phyloP scores from a whole-genome alignment of 1,284 basidiomycete species.

The Ganoderma boninense region DNA sequence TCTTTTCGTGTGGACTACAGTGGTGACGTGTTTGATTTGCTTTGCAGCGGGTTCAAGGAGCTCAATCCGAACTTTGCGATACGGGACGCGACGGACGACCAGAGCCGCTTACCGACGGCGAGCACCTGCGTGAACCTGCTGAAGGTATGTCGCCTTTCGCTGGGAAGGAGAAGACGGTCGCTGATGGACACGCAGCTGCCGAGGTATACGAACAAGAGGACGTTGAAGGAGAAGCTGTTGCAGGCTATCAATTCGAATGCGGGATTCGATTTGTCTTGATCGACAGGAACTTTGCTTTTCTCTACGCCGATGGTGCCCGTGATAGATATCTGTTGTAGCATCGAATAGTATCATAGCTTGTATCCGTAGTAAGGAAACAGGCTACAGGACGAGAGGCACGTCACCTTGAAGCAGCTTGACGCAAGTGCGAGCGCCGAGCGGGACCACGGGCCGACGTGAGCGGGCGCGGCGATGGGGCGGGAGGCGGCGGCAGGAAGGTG shows the following conservation, averaged over 20 bases:
- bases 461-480: background rate
- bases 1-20: slow-evolving; percentile 8
- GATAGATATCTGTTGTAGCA: background rate
- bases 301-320: background rate
- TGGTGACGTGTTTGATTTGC: slow-evolving; percentile 4
- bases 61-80: slow-evolving; percentile 89
- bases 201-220: slow-evolving; percentile 66
- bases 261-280: slow-evolving; percentile 87
- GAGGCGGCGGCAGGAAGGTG: background rate
- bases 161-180: background rate
- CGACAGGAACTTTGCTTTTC: background rate
- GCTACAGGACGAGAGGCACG: background rate
- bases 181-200: slow-evolving; percentile 60
- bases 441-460: background rate
- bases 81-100: slow-evolving; percentile 77
- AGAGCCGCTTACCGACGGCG: slow-evolving; percentile 79
- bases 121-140: slow-evolving; percentile 90
- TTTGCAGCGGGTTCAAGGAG: slow-evolving; percentile 83
- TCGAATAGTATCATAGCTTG: background rate
- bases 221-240: slow-evolving; percentile 80
- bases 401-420: background rate
- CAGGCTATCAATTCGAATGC: slow-evolving; percentile 87
- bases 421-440: background rate
- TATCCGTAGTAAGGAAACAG: background rate
- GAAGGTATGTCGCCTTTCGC: slow-evolving; percentile 58